Evolutionary conservation across 2,329 filamentous ascomycete species (phyloP).

Genomic region (Pseudogymnoascus sp.): DNA sequence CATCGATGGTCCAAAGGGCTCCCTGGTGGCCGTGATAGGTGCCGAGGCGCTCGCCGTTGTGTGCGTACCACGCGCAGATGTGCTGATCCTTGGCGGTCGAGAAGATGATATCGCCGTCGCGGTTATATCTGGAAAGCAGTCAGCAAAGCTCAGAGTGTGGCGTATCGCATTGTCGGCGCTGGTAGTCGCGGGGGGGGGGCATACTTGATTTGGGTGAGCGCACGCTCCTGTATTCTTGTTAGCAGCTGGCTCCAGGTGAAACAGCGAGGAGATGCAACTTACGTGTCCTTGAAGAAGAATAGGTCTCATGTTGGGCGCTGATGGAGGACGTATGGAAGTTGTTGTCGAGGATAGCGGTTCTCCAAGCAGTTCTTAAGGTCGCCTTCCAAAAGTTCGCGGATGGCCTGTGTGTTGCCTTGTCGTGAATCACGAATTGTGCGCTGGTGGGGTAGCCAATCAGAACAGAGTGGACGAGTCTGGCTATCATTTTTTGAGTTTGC

Average conservation of each 20-base stretch:
- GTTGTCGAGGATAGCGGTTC: slow-evolving; percentile 5
- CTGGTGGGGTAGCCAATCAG: slow-evolving; percentile 11
- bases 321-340: slow-evolving; percentile 5
- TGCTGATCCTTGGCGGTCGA: slow-evolving; percentile 94
- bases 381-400: slow-evolving; percentile 9
- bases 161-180: slow-evolving; percentile 10
- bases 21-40: slow-evolving; percentile 96
- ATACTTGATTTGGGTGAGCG: slow-evolving; percentile 88
- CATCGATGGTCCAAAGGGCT: slow-evolving; percentile 97
- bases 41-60: slow-evolving; percentile 95
- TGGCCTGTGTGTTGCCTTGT: slow-evolving; percentile 7
- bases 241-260: slow-evolving; percentile 15
- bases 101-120: slow-evolving; percentile 94
- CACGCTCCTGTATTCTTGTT: slow-evolving; percentile 60
- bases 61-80: slow-evolving; percentile 93
- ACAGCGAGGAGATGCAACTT: slow-evolving; percentile 28
- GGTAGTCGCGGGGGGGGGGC: slow-evolving; percentile 20
- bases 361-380: slow-evolving; percentile 3
- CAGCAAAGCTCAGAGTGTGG: slow-evolving; percentile 18
- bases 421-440: slow-evolving; percentile 11
- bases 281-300: slow-evolving; percentile 92
- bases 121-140: slow-evolving; percentile 60
- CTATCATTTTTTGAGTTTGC: slow-evolving; percentile 3
- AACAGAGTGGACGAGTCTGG: not conserved
- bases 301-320: slow-evolving; percentile 72